phyloP scores from a whole-genome alignment of 2,329 filamentous ascomycete genomes.

The Calonectria pauciramosa region DNA sequence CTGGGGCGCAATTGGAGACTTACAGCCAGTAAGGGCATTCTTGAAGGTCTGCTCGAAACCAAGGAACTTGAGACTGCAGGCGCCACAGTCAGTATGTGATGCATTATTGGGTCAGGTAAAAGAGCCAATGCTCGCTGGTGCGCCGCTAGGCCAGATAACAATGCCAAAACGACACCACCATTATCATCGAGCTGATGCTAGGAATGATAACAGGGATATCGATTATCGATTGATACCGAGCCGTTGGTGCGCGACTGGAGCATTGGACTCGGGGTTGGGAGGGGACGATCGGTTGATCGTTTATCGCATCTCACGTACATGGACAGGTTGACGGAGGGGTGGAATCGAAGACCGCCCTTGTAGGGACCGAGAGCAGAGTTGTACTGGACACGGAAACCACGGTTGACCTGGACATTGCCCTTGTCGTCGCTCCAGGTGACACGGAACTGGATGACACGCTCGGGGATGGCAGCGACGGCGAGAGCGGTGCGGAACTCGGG shows the following conservation, averaged over 20 bases:
- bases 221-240: conserved; percentile 11
- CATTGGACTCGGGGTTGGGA: background rate
- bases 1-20: conserved; percentile 55
- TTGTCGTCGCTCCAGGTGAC: conserved; percentile 98
- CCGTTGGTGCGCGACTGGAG: background rate
- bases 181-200: background rate
- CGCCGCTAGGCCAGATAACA: conserved; percentile 11
- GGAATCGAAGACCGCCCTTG: conserved; percentile 97
- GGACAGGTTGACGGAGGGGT: conserved; percentile 86
- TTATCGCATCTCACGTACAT: conserved; percentile 57
- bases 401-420: conserved; percentile 90
- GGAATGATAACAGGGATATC: background rate
- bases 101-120: background rate
- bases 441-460: conserved; percentile 97
- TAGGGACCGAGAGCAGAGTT: conserved; percentile 98
- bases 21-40: conserved; percentile 96
- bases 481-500: conserved; percentile 96
- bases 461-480: conserved; percentile 88
- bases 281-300: conserved; percentile 6
- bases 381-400: conserved; percentile 97
- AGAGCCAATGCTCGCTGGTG: conserved; percentile 1
- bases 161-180: background rate
- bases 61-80: conserved; percentile 84
- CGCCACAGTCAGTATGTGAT: conserved; percentile 30
- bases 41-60: conserved; percentile 99